phyloP scores from a whole-genome alignment of 352 stramenopile genomes.

The Pythium insidiosum region DNA sequence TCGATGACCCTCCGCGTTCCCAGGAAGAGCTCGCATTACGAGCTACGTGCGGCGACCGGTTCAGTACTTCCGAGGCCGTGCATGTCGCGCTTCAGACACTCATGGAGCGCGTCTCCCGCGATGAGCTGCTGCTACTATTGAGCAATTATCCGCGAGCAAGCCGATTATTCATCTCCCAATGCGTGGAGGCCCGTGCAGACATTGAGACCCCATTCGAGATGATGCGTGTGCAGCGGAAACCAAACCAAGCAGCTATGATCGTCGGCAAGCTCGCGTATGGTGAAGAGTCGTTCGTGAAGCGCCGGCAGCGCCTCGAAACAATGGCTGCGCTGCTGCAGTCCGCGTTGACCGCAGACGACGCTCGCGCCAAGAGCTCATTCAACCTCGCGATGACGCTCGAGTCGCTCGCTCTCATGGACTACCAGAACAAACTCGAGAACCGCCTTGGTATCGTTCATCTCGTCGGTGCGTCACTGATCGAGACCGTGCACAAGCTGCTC shows the following conservation, averaged over 20 bases:
- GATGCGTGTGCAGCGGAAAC: constrained; percentile 13
- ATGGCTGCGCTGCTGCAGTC: constrained; percentile 23
- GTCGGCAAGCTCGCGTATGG: constrained; percentile 40
- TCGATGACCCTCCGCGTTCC: neutral
- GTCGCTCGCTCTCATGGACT: constrained; percentile 32
- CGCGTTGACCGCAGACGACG: neutral
- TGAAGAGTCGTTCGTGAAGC: constrained; percentile 30
- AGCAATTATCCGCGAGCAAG: constrained; percentile 33
- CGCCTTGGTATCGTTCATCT: constrained; percentile 26
- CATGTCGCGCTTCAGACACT: constrained; percentile 33
- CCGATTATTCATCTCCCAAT: constrained; percentile 31
- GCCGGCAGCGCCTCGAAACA: constrained; percentile 28
- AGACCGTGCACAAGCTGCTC: constrained; percentile 55
- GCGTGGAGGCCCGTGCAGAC: constrained; percentile 23
- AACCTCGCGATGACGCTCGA: constrained; percentile 41
- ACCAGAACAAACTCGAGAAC: constrained; percentile 29
- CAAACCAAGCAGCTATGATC: constrained; percentile 20
- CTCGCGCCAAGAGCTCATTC: constrained; percentile 26
- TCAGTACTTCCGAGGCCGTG: constrained; percentile 38
- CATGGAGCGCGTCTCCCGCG: constrained; percentile 12
- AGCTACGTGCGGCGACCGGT: constrained; percentile 27
- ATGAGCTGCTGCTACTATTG: constrained; percentile 28
- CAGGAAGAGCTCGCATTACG: constrained; percentile 39
- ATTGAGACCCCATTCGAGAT: constrained; percentile 26
- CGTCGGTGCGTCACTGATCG: constrained; percentile 38